A percentile compares a stretch with the other conserved stretches of the same genome.
phyloP scores from a whole-genome alignment of 441 rosid genomes.

The Populus hybrid region DNA sequence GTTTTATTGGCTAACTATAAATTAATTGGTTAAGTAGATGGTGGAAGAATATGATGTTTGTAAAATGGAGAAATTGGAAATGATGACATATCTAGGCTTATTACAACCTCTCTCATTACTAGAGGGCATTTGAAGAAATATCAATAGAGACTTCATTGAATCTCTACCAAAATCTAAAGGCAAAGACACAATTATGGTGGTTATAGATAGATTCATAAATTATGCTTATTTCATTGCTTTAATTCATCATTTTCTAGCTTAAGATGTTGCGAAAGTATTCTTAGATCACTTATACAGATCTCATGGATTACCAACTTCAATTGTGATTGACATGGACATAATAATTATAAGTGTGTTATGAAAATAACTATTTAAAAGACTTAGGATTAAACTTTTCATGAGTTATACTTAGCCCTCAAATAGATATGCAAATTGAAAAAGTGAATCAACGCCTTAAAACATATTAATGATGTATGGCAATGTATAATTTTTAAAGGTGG shows the following conservation, averaged over 20 bases:
- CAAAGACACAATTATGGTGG: neutral
- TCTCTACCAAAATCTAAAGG: neutral
- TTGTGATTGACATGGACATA: too few species aligned
- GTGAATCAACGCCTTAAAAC: neutral
- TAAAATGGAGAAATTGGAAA: too few species aligned
- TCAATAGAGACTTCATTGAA: too few species aligned
- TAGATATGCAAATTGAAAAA: neutral
- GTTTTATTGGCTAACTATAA: too few species aligned
- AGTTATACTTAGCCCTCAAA: neutral
- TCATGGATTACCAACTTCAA: neutral
- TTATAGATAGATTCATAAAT: too few species aligned
- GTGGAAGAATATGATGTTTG: too few species aligned
- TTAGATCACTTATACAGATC: neutral
- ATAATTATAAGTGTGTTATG: neutral
- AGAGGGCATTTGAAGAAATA: too few species aligned
- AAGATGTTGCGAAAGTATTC: neutral
- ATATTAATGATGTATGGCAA: too few species aligned
- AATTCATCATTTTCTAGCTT: neutral
- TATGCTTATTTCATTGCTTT: neutral
- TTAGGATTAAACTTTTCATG: neutral
- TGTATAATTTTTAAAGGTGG: rapidly evolving
- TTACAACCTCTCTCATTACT: too few species aligned
- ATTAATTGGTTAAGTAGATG: too few species aligned
- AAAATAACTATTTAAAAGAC: neutral
- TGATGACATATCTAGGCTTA: too few species aligned